Base-by-base conservation (phyloP, 2,329 filamentous ascomycete genomes). In the Aspergillus eucalypticola region DNA sequence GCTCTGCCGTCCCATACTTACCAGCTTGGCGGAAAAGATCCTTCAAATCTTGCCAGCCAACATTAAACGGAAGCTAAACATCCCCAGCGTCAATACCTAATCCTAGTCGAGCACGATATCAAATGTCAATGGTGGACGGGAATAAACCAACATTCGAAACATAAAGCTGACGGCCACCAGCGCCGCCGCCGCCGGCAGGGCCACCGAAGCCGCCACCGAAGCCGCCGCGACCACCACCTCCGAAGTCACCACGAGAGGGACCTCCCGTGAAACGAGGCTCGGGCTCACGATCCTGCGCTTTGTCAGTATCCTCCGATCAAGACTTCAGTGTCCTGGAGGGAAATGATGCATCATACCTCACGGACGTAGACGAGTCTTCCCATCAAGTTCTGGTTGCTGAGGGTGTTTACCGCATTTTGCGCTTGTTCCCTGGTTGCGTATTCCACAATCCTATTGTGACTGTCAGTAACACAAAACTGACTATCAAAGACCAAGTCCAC, bases 341-440 rank as follows among this genome's bases (percentile, higher is more conserved):
- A 13, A 23, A 42, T 42, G n/a, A 10, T 13, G 17, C 7, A 8
- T 58, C 75, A 64, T 85, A 96, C 93, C 86, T 99, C 95, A 81
- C 95, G 90, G 78, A 99, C 95, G 78, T 99, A 99, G 77, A 99
- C 92, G 71, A 99, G 90, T 79, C 95, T 89, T 62, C 95, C 95
- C 94, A 98, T 98, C 63, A 99, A 84, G 78, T 96, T 97, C 81
- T 97, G 94, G 83, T 99, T 99, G 87, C 93, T 97, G 81, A 99
- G 90, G 76, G 92, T 95, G 79, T 91, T 89, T 82, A 99, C 95
- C 75, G 95, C 95, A 79, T 92, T 90, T 81, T 98, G 95, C 77
- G 95, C 95, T 90, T 99, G 92, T 76, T 99, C 95, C 88, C 93
- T 91, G 74, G 94, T 97, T 79, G 93, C 93, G 88, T 99, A 99